Percentiles rank a stretch among this genome's conserved stretches.
Evolutionary conservation across 2,329 filamentous ascomycete genomes (phyloP).

Genomic region (Apiospora phragmitis): DNA sequence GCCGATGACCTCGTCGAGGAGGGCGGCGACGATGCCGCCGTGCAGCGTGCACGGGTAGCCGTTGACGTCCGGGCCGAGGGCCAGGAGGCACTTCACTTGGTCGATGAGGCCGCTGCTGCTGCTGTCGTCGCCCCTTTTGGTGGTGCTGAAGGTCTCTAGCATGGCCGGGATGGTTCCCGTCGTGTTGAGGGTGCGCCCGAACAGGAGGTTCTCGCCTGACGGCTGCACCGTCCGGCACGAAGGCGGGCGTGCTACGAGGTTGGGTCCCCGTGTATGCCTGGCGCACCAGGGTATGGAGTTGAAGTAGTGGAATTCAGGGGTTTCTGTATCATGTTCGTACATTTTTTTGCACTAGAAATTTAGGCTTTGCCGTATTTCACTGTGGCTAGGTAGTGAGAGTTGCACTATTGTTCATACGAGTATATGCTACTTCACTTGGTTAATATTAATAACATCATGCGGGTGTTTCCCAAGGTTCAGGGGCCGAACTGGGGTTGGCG

Average conservation of each 20-base stretch:
- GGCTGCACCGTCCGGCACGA: conserved; percentile 36
- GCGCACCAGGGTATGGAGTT: conserved; percentile 49
- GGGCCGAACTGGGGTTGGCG: not conserved
- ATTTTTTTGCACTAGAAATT: not conserved
- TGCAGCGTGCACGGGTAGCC: conserved; percentile 55
- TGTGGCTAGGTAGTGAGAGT: not conserved
- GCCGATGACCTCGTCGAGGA: conserved; percentile 62
- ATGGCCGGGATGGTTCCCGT: conserved; percentile 47
- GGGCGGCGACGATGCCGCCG: conserved; percentile 56
- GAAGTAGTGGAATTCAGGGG: conserved; percentile 24
- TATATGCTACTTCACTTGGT: not conserved
- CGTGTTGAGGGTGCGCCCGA: conserved; percentile 53
- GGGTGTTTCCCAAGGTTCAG: not conserved
- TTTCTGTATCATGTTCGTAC: not conserved
- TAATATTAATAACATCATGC: not conserved
- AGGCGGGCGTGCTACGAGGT: conserved; percentile 10
- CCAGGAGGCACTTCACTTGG: conserved; percentile 35
- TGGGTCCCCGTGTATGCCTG: not conserved
- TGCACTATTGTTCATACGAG: not conserved
- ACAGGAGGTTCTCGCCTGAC: conserved; percentile 49
- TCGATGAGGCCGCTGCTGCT: conserved; percentile 16
- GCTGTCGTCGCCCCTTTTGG: not conserved
- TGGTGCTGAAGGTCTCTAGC: conserved; percentile 41
- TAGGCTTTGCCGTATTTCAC: too few species aligned
- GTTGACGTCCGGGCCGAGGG: conserved; percentile 52